These are phyloP conservation scores for Chytriomyces sp. DNA, from an alignment of 192 early-diverging fungal species.

Conservation along the genomic window DNA sequence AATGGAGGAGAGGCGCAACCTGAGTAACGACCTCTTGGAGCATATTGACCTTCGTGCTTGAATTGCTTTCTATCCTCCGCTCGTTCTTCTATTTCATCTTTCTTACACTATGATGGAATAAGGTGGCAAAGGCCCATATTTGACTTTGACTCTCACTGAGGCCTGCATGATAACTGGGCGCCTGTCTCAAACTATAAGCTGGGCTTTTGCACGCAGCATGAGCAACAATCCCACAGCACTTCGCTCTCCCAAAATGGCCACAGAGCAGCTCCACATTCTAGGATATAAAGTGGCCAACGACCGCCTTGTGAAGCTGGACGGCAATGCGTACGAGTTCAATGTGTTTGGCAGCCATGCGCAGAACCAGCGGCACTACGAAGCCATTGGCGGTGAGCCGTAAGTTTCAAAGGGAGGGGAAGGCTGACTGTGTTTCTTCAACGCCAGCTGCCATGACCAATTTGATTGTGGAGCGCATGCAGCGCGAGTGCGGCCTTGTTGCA, in stretches of 20 bases:
- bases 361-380: constrained; percentile 22
- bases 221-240: too few species aligned
- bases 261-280: not conserved
- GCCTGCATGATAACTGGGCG: too few species aligned
- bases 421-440: not conserved
- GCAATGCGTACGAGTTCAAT: constrained; percentile 20
- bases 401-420: not conserved
- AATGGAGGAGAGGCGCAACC: too few species aligned
- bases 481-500: not conserved
- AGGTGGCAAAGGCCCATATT: too few species aligned
- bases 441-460: not conserved
- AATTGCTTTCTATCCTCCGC: too few species aligned
- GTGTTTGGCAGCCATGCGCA: not conserved
- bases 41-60: too few species aligned
- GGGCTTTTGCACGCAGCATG: too few species aligned
- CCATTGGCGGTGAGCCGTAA: constrained; percentile 8
- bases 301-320: constrained; percentile 17
- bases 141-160: too few species aligned
- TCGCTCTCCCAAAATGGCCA: not conserved
- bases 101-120: too few species aligned
- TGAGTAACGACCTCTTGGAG: too few species aligned
- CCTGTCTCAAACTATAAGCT: too few species aligned
- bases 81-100: too few species aligned
- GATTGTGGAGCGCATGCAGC: constrained; percentile 8
- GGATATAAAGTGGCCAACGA: constrained; percentile 23